Base-by-base conservation (phyloP, 768 basidiomycete species). In the Serendipita sp. region DNA sequence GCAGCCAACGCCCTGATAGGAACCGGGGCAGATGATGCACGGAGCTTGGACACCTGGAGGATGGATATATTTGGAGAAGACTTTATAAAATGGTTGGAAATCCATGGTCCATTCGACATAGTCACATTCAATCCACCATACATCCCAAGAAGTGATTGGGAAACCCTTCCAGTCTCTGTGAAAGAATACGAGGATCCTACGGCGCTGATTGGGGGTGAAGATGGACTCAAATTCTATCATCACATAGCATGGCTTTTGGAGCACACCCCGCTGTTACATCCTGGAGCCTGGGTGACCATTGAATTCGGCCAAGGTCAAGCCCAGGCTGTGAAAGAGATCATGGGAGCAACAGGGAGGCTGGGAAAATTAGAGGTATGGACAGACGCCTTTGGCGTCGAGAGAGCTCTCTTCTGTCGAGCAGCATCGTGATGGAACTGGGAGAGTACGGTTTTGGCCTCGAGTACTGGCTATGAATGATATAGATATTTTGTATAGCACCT, bases 41-140 rank as follows among this genome's bases (percentile, higher is more conserved):
- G 2, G 13, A 41, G 38, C 4, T 65, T 68, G 45, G 35, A 45
- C 28, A 58, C 71, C 47, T 11, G 65, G 8, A 30, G 68, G 41
- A 38, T 53, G 3, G 71, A 73, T 64, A 35, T 74, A 28, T 73
- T 73, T 64, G 48, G 62, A 7, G 18, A 54, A 2, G 1, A n/a
- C 0, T 69, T 69, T 28, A 35, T 16, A 3, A 30, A 24, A 60
- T 60, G 56, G 56, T 16, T 35, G 16, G 16, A 30, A 62, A 65
- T 11, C 53, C 66, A 48, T 64, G 69, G 24, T 2, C 82, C 86
- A 1, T 89, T 85, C 74, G 85, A 91, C 74, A 75, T 93, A 65
- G 76, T 93, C 70, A 91, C 90, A 10, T 82, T 86, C 15, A 94
- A 93, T 74, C 88, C 89, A 30, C 88, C 91, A 8, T 97, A 96